Percentiles rank a stretch among this genome's conserved stretches.
phyloP scores from a whole-genome alignment of 345 rosid genomes.

The Aquilaria yunnanensis region DNA sequence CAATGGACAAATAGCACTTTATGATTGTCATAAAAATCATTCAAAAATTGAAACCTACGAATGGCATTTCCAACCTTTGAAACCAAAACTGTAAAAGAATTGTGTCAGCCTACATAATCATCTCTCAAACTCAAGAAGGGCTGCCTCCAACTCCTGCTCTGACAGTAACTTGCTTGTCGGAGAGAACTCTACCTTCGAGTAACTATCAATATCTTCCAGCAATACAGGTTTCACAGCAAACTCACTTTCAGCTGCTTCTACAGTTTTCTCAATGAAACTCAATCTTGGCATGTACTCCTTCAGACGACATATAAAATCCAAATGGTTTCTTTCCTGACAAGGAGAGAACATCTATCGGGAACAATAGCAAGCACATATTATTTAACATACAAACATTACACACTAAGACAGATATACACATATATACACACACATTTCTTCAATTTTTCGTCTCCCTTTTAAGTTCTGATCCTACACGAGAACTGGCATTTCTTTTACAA shows the following conservation, averaged over 20 bases:
- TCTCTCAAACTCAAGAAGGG: background rate
- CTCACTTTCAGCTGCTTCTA: conserved; percentile 40
- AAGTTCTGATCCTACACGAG: background rate
- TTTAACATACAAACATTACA: background rate
- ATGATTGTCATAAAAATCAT: too few relatives aligned
- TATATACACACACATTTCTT: background rate
- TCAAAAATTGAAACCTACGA: too few relatives aligned
- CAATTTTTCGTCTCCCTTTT: background rate
- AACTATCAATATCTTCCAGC: conserved; percentile 17
- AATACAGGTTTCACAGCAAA: conserved; percentile 28
- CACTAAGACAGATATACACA: background rate
- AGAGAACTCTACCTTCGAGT: conserved; percentile 13
- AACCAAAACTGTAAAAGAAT: too few relatives aligned
- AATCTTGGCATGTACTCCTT: conserved; percentile 60
- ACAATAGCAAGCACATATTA: background rate
- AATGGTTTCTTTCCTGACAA: conserved; percentile 61
- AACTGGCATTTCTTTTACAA: background rate
- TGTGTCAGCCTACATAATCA: too few relatives aligned
- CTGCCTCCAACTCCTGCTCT: conserved; percentile 34
- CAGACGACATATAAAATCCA: conserved; percentile 58
- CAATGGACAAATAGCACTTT: too few relatives aligned
- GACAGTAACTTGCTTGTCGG: conserved; percentile 38
- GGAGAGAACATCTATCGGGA: background rate
- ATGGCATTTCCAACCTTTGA: too few relatives aligned
- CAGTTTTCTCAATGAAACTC: conserved; percentile 48